Evolutionary conservation across 2,329 filamentous ascomycete genomes (phyloP), one percentile per base, ranked within the genome.

Genomic region (Herpotrichia juniperi): DNA sequence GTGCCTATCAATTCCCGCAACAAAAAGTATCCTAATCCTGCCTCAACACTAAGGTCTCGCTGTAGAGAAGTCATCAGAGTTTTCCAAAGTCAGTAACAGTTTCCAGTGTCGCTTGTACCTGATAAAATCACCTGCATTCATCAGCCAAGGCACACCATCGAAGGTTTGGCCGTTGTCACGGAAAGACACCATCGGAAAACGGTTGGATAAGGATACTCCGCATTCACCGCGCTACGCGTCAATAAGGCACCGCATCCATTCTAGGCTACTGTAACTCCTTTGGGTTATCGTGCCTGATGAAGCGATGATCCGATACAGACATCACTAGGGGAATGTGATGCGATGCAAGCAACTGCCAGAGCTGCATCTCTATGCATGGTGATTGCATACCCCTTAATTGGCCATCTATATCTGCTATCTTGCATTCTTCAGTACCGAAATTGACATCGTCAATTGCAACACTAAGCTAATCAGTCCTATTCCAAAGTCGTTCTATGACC

Each of bases 21-120:
- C 19, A 40, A 40, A 40, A 40, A 25, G 37, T 40, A 40, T 40
- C 37, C 37, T 40, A 40, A 40, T 40, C 37, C 37, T 40, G 37
- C 37, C 37, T 40, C 37, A 40, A 25, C 7, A 40, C 37, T 40
- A 40, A 25, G 37, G 37, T 37, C 37, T 22, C 21, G 37, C 4
- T 12, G 5, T n/a, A 37, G 12, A 19, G 14, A 19, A 14, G 19
- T 25, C 26, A n/a, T 3, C 19, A 6, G 19, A 24, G 37, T 16
- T 10, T 40, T 24, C 37, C 37, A 40, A 40, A 11, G 37, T 40
- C n/a, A 10, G 19, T 40, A 28, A 12, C 16, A 17, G 16, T 19
- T 39, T 39, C 17, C 22, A 9, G 17, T 7, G n/a, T 19, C 34
- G 34, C 34, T 14, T 24, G 26, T 6, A 7, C 26, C 26, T 28